Evolutionary conservation across 495 filamentous ascomycete genomes (phyloP).

Genomic region (Lasiosphaeria ovina): DNA sequence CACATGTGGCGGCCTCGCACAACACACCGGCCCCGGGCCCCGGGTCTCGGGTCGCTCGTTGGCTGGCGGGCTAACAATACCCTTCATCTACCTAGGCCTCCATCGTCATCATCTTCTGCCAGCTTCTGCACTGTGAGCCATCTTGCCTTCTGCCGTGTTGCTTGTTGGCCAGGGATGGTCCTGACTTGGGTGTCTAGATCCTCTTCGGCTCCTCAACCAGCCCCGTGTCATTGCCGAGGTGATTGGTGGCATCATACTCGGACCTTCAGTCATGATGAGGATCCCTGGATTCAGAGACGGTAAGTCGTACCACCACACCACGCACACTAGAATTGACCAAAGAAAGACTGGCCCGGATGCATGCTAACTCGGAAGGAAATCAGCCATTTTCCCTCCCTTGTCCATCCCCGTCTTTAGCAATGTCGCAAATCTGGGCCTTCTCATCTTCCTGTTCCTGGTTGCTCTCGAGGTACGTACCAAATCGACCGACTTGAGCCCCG

Average conservation of each 20-base stretch:
- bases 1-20: neutral
- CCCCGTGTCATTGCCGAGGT: slow-evolving; percentile 96
- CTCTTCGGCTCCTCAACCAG: slow-evolving; percentile 82
- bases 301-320: slow-evolving; percentile 42
- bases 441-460: slow-evolving; percentile 90
- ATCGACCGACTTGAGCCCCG: neutral
- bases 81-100: slow-evolving; percentile 57
- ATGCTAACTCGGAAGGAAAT: neutral
- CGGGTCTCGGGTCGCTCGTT: slow-evolving; percentile 2
- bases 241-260: slow-evolving; percentile 86
- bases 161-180: neutral
- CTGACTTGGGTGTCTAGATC: slow-evolving; percentile 33
- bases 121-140: slow-evolving; percentile 56
- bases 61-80: slow-evolving; percentile 25
- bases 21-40: neutral
- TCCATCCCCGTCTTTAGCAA: slow-evolving; percentile 75
- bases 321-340: too few relatives aligned
- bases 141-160: neutral
- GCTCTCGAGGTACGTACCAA: slow-evolving; percentile 61
- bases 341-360: neutral
- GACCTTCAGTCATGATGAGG: slow-evolving; percentile 80
- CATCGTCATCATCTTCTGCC: slow-evolving; percentile 90
- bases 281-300: slow-evolving; percentile 75
- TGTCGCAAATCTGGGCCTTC: slow-evolving; percentile 84
- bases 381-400: slow-evolving; percentile 69